These are phyloP conservation scores for Cordyceps tenuipes DNA, from an alignment of 2,329 filamentous ascomycete genomes.

Conservation along the genomic window DNA sequence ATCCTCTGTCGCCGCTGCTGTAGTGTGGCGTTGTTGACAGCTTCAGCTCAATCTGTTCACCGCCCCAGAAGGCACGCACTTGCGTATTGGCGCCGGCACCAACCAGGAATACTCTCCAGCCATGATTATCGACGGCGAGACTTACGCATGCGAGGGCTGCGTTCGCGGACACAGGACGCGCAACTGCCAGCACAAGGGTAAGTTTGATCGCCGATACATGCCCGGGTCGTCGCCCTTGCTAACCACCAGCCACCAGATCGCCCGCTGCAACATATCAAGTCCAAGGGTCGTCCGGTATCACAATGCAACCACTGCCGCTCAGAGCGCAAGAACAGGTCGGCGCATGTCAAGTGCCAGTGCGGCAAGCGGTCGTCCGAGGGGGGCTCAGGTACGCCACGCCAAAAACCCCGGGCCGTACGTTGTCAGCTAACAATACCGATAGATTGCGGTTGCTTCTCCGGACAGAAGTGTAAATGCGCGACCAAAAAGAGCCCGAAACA, in stretches of 20 bases:
- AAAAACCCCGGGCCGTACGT: neutral
- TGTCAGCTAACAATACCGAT: neutral
- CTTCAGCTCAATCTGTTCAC: too few relatives aligned
- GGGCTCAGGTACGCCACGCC: neutral
- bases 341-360: conserved; percentile 37
- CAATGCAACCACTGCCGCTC: conserved; percentile 11
- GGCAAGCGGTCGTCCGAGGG: conserved; percentile 42
- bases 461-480: conserved; percentile 7
- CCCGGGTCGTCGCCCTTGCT: neutral
- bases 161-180: conserved; percentile 10
- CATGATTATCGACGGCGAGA: conserved; percentile 11
- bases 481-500: conserved; percentile 11
- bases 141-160: conserved; percentile 10
- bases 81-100: neutral
- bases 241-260: conserved; percentile 1
- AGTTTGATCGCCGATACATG: conserved; percentile 16
- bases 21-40: neutral
- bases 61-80: neutral
- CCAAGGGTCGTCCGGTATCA: conserved; percentile 8
- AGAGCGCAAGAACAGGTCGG: conserved; percentile 7
- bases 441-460: conserved; percentile 7
- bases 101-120: neutral
- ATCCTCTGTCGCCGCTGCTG: neutral
- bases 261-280: conserved; percentile 5
- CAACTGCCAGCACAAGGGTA: conserved; percentile 10